phyloP scores from a whole-genome alignment of 1,284 basidiomycete species.

The Golubevia sp. region DNA sequence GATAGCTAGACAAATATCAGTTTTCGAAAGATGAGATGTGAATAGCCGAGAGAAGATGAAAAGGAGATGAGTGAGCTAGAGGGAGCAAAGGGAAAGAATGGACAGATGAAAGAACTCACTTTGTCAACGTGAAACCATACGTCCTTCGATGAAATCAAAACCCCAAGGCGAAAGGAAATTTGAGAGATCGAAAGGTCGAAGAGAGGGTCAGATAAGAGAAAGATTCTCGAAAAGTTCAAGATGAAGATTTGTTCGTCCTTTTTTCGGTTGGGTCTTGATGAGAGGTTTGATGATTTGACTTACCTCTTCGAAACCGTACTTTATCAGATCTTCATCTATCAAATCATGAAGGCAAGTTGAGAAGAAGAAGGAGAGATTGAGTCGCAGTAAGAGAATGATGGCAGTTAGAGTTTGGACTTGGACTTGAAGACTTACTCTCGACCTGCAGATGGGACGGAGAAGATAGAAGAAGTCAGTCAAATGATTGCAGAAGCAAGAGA shows the following conservation, averaged over 20 bases:
- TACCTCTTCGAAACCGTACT: slow-evolving; percentile 73
- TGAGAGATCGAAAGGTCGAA: no score
- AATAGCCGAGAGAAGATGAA: background rate
- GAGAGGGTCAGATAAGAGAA: no score
- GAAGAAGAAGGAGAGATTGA: slow-evolving; percentile 7
- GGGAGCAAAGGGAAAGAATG: background rate
- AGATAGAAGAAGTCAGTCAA: background rate
- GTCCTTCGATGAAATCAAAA: slow-evolving; percentile 14
- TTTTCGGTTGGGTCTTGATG: no score
- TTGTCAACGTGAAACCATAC: slow-evolving; percentile 70
- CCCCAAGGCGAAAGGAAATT: background rate
- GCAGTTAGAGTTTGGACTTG: background rate
- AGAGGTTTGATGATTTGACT: no score
- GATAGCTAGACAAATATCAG: slow-evolving; percentile 22
- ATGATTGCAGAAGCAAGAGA: background rate
- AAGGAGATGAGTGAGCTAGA: background rate
- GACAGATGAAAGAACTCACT: slow-evolving; percentile 14
- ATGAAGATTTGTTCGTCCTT: no score
- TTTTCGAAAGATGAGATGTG: background rate
- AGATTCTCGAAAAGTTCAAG: no score
- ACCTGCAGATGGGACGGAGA: slow-evolving; percentile 43
- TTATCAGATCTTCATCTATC: slow-evolving; percentile 88
- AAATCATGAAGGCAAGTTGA: slow-evolving; percentile 9
- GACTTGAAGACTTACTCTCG: slow-evolving; percentile 72
- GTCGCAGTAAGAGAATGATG: background rate